Conservation (phyloP, 192 early-diverging fungal species). For the Rhizophagus clarus region DNA sequence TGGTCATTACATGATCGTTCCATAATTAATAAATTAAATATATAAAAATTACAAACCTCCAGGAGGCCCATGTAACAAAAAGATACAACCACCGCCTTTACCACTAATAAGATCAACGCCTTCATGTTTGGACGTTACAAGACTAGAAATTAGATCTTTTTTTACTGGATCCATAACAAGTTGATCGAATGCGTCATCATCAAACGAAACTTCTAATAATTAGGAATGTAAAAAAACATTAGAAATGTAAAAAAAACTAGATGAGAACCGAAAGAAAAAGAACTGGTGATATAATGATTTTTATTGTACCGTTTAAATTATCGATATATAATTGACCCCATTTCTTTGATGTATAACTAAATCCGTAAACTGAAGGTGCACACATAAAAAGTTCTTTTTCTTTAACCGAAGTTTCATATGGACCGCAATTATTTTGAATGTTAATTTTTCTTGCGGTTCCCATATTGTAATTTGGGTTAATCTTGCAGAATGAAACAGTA, state of each 20-base stretch:
- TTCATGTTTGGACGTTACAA: constrained; percentile 27
- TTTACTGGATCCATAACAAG: constrained; percentile 6
- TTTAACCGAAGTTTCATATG: too few relatives aligned
- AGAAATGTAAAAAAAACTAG: neutral
- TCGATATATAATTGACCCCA: too few relatives aligned
- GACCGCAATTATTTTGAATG: too few relatives aligned
- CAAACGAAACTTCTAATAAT: neutral
- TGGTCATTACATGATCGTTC: too few relatives aligned
- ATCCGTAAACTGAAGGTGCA: too few relatives aligned
- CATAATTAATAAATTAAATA: neutral
- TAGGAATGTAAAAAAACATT: neutral
- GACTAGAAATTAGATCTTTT: neutral
- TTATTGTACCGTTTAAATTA: too few relatives aligned
- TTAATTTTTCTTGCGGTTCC: too few relatives aligned
- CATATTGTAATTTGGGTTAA: neutral
- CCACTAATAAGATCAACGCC: constrained; percentile 56
- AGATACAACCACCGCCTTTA: constrained; percentile 58
- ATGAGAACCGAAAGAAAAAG: too few relatives aligned
- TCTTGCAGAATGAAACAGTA: neutral
- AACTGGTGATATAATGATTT: too few relatives aligned
- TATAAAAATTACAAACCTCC: constrained; percentile 31
- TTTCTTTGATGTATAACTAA: too few relatives aligned
- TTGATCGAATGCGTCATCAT: constrained; percentile 16
- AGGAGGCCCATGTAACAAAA: constrained; percentile 59
- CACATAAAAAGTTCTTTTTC: too few relatives aligned